Conservation (phyloP, 352 stramenopile genomes). For the Phytophthora brassicae region DNA sequence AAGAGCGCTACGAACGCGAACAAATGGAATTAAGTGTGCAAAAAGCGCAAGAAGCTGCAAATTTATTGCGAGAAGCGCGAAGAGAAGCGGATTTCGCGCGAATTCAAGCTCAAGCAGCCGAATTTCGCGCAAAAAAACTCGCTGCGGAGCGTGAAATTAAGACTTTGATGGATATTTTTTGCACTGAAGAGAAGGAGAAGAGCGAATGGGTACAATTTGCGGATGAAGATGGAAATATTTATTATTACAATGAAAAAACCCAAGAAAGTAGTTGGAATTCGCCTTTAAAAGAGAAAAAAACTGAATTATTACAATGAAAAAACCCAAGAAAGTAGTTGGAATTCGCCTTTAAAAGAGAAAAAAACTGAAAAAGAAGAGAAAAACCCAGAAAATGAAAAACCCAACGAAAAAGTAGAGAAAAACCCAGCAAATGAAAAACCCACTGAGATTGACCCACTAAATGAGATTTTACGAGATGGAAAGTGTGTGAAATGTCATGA, state of each 20-base stretch:
- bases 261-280: slow-evolving; percentile 57
- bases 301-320: slow-evolving; percentile 68
- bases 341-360: slow-evolving; percentile 38
- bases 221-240: slow-evolving; percentile 57
- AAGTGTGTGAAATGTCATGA: slow-evolving; percentile 46
- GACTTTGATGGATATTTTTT: slow-evolving; percentile 8
- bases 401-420: slow-evolving; percentile 2
- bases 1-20: slow-evolving; percentile 60
- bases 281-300: too few relatives aligned
- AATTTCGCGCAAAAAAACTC: slow-evolving; percentile 47
- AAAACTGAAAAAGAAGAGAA: slow-evolving; percentile 27
- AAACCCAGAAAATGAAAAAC: slow-evolving; percentile 1
- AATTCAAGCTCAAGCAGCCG: slow-evolving; percentile 48
- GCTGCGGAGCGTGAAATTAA: slow-evolving; percentile 37
- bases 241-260: slow-evolving; percentile 65
- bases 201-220: slow-evolving; percentile 34
- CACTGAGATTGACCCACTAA: slow-evolving; percentile 19
- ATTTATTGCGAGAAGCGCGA: slow-evolving; percentile 59
- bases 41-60: slow-evolving; percentile 43
- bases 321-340: slow-evolving; percentile 58
- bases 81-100: slow-evolving; percentile 59
- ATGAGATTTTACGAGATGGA: slow-evolving; percentile 17
- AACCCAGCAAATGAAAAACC: neutral
- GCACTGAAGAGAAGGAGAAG: slow-evolving; percentile 3
- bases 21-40: slow-evolving; percentile 62